These are phyloP conservation scores for Ploettnerulaceae sp. DNA, from an alignment of 2,329 filamentous ascomycete species.

Conservation along the genomic window DNA sequence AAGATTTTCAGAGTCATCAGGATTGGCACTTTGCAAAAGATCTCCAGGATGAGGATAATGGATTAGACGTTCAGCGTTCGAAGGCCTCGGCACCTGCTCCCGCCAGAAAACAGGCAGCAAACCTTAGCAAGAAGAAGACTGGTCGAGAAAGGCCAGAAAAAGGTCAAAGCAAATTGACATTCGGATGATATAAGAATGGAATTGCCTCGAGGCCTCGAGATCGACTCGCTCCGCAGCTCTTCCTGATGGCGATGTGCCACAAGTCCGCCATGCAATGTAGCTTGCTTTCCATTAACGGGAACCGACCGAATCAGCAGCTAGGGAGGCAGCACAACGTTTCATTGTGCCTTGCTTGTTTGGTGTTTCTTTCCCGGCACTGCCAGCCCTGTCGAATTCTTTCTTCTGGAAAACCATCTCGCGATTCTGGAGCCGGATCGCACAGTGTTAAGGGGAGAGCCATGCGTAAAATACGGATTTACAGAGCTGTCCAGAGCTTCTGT, in stretches of 20 bases:
- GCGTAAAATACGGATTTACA: slow-evolving; percentile 1
- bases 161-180: slow-evolving; percentile 56
- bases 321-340: slow-evolving; percentile 10
- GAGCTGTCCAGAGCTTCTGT: slow-evolving; percentile 2
- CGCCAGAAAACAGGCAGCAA: slow-evolving; percentile 30
- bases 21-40: slow-evolving; percentile 96
- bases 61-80: slow-evolving; percentile 6
- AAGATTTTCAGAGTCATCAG: slow-evolving; percentile 67
- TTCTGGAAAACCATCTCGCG: slow-evolving; percentile 9
- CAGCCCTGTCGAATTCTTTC: slow-evolving; percentile 14
- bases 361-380: not conserved
- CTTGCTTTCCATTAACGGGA: slow-evolving; percentile 11
- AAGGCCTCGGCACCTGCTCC: slow-evolving; percentile 13
- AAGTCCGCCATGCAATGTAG: slow-evolving; percentile 13
- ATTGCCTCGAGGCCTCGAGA: not conserved
- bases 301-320: slow-evolving; percentile 20
- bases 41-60: slow-evolving; percentile 52
- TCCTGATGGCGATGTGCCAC: slow-evolving; percentile 29
- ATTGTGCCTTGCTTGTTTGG: slow-evolving; percentile 14
- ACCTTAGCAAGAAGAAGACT: slow-evolving; percentile 29
- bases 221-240: slow-evolving; percentile 7
- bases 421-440: not conserved
- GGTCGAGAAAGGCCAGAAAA: slow-evolving; percentile 40
- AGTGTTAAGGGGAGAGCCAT: not conserved
- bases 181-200: slow-evolving; percentile 36